phyloP scores from a whole-genome alignment of 257 asterid genomes.

The Petunia secreta region DNA sequence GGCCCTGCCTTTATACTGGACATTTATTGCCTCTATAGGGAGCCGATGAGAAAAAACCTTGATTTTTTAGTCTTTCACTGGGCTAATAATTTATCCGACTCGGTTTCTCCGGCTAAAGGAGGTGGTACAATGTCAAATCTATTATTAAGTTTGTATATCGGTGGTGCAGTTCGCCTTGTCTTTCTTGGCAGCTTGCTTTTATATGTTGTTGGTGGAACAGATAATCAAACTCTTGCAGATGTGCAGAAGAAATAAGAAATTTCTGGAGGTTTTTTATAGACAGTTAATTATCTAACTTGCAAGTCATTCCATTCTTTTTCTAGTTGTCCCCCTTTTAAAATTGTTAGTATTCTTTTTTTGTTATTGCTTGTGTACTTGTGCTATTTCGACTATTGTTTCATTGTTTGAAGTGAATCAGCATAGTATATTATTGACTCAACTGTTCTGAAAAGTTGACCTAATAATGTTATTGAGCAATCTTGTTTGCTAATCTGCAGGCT shows the following conservation, averaged over 20 bases:
- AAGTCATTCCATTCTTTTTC: neutral
- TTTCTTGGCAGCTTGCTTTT: neutral
- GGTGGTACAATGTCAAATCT: neutral
- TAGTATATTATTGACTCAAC: neutral
- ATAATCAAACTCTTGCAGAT: neutral
- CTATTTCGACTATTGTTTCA: neutral
- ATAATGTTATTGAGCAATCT: conserved; percentile 21
- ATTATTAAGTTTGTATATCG: conserved; percentile 10
- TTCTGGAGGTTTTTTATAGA: neutral
- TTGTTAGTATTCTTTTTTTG: neutral
- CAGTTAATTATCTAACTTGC: neutral
- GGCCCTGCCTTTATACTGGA: too few species aligned
- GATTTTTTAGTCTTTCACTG: too few species aligned
- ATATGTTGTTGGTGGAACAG: neutral
- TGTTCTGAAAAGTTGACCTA: neutral
- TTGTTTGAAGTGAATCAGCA: neutral
- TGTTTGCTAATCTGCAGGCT: conserved; percentile 58
- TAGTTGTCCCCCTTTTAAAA: neutral
- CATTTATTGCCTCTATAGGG: too few species aligned
- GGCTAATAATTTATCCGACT: neutral
- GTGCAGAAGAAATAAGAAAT: neutral
- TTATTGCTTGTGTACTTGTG: neutral
- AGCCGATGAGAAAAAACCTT: too few species aligned
- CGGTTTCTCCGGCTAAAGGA: neutral
- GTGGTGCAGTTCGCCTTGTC: neutral